These are phyloP conservation scores for Nannizziopsis barbatae DNA, from an alignment of 2,329 filamentous ascomycete genomes.

Conservation along the genomic window DNA sequence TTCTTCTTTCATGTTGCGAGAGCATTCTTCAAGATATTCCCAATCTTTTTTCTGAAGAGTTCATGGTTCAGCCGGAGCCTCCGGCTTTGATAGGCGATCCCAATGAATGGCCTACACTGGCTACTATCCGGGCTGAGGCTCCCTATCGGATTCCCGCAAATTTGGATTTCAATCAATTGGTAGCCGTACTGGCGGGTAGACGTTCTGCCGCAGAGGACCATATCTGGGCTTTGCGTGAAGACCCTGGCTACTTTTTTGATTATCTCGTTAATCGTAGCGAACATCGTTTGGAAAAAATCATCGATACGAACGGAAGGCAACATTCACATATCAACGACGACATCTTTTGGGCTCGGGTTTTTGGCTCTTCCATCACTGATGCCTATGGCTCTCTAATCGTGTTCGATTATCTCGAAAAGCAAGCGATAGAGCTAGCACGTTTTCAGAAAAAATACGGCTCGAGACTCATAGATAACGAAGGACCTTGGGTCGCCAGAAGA, in stretches of 20 bases:
- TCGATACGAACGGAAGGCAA: conserved; percentile 26
- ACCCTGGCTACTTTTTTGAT: conserved; percentile 37
- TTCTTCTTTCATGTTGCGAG: conserved; percentile 40
- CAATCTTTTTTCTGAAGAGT: conserved; percentile 21
- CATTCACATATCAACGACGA: conserved; percentile 13
- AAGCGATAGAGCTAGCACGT: conserved; percentile 18
- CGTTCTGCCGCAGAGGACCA: conserved; percentile 42
- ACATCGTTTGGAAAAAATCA: conserved; percentile 38
- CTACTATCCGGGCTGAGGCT: conserved; percentile 38
- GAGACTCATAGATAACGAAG: too few species aligned
- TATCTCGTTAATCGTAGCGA: conserved; percentile 32
- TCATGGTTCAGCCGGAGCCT: conserved; percentile 33
- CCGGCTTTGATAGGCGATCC: conserved; percentile 20
- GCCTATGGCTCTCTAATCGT: conserved; percentile 29
- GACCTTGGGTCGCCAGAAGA: too few species aligned
- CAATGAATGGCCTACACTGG: conserved; percentile 31
- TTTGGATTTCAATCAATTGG: conserved; percentile 39
- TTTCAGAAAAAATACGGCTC: conserved; percentile 28
- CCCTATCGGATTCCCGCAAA: conserved; percentile 42
- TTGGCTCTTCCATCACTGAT: conserved; percentile 25
- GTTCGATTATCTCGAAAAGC: conserved; percentile 31
- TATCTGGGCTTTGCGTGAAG: conserved; percentile 46
- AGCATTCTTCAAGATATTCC: conserved; percentile 44
- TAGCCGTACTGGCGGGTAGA: conserved; percentile 36
- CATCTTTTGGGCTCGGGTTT: conserved; percentile 34